Conservation (phyloP, 495 filamentous ascomycete genomes). For the Barbatosphaeria neglecta region DNA sequence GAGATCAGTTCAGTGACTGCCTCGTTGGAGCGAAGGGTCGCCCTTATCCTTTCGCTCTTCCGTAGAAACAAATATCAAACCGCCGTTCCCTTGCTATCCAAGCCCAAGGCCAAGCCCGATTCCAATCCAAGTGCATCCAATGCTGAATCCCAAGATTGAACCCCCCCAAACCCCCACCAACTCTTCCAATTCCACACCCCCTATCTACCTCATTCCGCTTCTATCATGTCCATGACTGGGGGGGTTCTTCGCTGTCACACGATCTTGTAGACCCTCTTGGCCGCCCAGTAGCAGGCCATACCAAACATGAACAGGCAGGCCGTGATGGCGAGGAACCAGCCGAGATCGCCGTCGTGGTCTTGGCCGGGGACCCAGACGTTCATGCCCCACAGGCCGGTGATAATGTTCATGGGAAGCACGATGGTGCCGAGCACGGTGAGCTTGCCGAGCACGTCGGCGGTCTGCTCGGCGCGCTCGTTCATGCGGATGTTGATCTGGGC, state of each 20-base stretch:
- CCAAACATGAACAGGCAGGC: conserved; percentile 68
- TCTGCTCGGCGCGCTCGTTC: conserved; percentile 96
- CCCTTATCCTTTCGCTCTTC: too few species aligned
- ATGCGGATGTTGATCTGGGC: conserved; percentile 87
- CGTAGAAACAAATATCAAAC: too few species aligned
- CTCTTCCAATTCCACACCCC: too few species aligned
- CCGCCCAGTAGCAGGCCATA: conserved; percentile 62
- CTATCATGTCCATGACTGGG: too few species aligned
- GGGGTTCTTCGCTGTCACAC: conserved; percentile 26
- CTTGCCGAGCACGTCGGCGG: conserved; percentile 85
- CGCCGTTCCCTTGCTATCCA: too few species aligned
- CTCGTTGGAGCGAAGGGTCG: too few species aligned
- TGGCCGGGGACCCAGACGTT: conserved; percentile 94
- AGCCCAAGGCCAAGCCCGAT: too few species aligned
- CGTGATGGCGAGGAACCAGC: conserved; percentile 58
- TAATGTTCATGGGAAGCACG: conserved; percentile 94
- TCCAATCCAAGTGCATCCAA: too few species aligned
- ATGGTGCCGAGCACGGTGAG: conserved; percentile 94
- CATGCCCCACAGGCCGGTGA: conserved; percentile 98
- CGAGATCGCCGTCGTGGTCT: conserved; percentile 42
- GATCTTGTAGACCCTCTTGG: conserved; percentile 58
- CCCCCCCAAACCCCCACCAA: too few species aligned
- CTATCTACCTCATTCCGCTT: too few species aligned
- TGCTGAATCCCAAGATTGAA: too few species aligned
- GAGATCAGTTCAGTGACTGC: too few species aligned